Base-by-base conservation (phyloP, 805 yeast species). In the Ogataea siamensis region DNA sequence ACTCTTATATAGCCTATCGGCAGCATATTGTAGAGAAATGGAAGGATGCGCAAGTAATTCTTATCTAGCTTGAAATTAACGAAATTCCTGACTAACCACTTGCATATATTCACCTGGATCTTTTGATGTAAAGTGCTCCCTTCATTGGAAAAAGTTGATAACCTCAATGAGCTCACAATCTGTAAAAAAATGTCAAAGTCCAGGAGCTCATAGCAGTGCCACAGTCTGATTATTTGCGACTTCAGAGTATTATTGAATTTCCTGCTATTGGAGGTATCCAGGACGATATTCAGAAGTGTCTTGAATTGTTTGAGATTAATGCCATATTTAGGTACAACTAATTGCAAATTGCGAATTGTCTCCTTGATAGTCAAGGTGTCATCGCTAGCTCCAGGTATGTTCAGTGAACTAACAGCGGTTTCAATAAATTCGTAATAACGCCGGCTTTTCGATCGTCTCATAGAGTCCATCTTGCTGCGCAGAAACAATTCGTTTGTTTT, bases 1-100 rank as follows among this genome's bases (percentile, higher is more conserved):
- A 28, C 20, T 36, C 62, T 40, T 5, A 55, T 29, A 39, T 58
- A 60, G 2, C 60, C 63, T 17, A 57, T 51, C 11, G 57, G 49
- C 3, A 59, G 45, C 28, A 53, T 34, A 30, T 53, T 50, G 43
- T 51, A 59, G 10, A 58, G 8, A 11, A 50, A 40, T 5, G 59
- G 51, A 10, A 56, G 40, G 2, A 57, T 12, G 13, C 35, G 33
- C 3, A 57, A 34, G 23, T 38, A 56, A 4, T 37, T 21, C 14
- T 45, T 47, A 17, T 46, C 46, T 31, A 48, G 44, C 14, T 43
- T 40, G 34, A 59, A 54, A 22, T 54, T 52, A 17, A 31, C 37
- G 32, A 55, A 55, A 27, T 54, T 47, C 6, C 32, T 22, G 5
- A 48, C 32, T 14, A 58, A 27, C 45, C 55, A 51, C 2, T 43